Base-by-base conservation (phyloP, 1,139 yeast species). In the Saccharomyces hybrid region DNA sequence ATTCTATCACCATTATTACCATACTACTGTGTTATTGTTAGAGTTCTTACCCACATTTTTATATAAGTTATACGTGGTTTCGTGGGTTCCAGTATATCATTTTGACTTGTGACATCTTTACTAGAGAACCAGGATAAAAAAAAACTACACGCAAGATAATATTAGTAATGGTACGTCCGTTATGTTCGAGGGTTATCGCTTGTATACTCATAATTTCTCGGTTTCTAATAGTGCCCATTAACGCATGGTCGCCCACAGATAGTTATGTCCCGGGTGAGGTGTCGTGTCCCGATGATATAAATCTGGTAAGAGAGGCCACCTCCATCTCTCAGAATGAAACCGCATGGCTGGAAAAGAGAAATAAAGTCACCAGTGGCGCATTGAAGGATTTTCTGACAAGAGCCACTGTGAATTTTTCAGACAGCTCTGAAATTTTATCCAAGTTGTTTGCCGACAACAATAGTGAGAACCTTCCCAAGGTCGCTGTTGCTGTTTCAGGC, bases 401-500 rank as follows among this genome's bases (percentile, higher is more conserved):
- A 21, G 81, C 88, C 3, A 81, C 82, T 52, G 65, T 86, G 62
- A 72, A 79, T 4, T 84, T 81, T 63, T 84, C 88, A 61, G 80
- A 83, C 61, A 78, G 62, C 66, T 86, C 62, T 2, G 29, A 44
- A 71, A 19, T 59, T 27, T 27, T 54, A 14, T 53, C 49, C 26
- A 16, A 50, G 34, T 24, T 58, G n/a, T 51, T 73, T 55, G 59
- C 44, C n/a, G 24, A 16, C 9, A 8, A 16, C 47, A 12, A 26
- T 12, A 14, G 16, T 19, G 29, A 26, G 70, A 57, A 52, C 49
- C 59, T 60, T 12, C 69, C 69, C 49, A 65, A 61, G 51, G 76
- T 88, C 53, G 97, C 86, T 2, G 66, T 89, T 21, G 90, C 96
- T 2, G 86, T 88, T 66, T 83, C 93, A 4, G 97, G 97, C 46